Base-by-base conservation (phyloP, 768 basidiomycete species). In the Stropharia rugosoannulata region DNA sequence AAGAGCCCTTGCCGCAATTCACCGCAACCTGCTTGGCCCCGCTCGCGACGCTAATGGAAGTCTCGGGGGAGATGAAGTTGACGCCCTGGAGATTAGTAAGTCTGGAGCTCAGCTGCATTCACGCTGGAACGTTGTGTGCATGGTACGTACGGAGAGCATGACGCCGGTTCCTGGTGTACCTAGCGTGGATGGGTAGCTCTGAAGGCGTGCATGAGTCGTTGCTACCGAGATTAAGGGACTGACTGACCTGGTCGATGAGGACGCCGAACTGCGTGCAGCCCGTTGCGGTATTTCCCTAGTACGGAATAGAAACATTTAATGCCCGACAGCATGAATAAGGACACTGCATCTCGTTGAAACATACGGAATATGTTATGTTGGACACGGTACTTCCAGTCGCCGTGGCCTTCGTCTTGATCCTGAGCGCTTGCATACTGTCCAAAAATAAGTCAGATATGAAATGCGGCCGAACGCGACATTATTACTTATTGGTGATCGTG, bases 131-230 rank as follows among this genome's bases (percentile, higher is more conserved):
- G 4, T 18, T 16, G 10, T 22, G 36, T 48, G 16, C 27, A 6
- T 6, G n/a, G 35, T 35, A 64, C 79, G 59, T 59, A 86, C 83
- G 13, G 79, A 85, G 59, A 87, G 68, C n/a, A 59, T 67, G 11
- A 84, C 80, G 3, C 84, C 85, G 13, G 66, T 80, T 29, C 84
- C 84, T 3, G 86, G 82, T 0, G 72, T 79, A 15, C 80, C 80
- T 13, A 83, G 61, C 10, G 75, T 73, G 19, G 66, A 58, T 5
- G 85, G 84, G 64, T 87, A 87, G 62, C 83, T 86, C 76, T 84
- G n/a, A 19, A 35, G 15, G 18, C 11, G 25, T 32, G 35, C 19
- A 22, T 58, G 1, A 52, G 52, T 18, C 22, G 22, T 22, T 22
- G 43, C 13, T 22, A 44, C 19, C 27, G 19, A 44, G 49, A 36